phyloP scores from a whole-genome alignment of 2,329 filamentous ascomycete genomes.

The Drechslerella dactyloides region DNA sequence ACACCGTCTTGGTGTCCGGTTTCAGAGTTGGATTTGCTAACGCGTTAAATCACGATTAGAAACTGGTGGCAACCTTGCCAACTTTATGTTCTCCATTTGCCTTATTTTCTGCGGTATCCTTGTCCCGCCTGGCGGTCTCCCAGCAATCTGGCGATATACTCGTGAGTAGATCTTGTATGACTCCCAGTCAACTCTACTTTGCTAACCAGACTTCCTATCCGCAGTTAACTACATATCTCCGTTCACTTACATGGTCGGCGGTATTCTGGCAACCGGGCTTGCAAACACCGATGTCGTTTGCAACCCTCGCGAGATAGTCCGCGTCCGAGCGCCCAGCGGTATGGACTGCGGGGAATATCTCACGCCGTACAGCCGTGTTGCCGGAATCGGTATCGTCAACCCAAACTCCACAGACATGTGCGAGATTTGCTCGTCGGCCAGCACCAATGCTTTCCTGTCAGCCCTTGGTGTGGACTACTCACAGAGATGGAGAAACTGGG shows the following conservation, averaged over 20 bases:
- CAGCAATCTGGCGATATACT: slow-evolving; percentile 78
- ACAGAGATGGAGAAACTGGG: slow-evolving; percentile 73
- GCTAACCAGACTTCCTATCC: slow-evolving; percentile 1
- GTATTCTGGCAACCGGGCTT: slow-evolving; percentile 73
- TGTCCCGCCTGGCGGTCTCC: slow-evolving; percentile 64
- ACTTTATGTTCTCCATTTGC: slow-evolving; percentile 52
- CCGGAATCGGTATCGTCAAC: slow-evolving; percentile 66
- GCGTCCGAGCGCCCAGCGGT: slow-evolving; percentile 68
- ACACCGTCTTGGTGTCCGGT: neutral
- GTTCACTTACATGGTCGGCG: slow-evolving; percentile 79
- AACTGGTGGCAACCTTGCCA: slow-evolving; percentile 77
- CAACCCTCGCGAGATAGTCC: slow-evolving; percentile 71
- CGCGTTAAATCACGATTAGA: slow-evolving; percentile 56
- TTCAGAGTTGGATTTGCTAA: neutral
- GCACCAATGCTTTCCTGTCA: slow-evolving; percentile 65
- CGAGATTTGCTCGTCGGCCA: slow-evolving; percentile 63
- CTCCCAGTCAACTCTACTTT: neutral
- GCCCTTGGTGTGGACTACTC: slow-evolving; percentile 63
- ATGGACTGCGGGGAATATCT: slow-evolving; percentile 69
- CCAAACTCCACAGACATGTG: slow-evolving; percentile 62
- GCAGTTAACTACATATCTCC: slow-evolving; percentile 64
- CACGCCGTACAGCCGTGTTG: slow-evolving; percentile 57
- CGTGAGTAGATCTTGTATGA: slow-evolving; percentile 12
- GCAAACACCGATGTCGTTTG: slow-evolving; percentile 72
- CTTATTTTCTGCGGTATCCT: slow-evolving; percentile 59